Conservation (phyloP, 2,329 filamentous ascomycete genomes). For the Neonectria neomacrospora region DNA sequence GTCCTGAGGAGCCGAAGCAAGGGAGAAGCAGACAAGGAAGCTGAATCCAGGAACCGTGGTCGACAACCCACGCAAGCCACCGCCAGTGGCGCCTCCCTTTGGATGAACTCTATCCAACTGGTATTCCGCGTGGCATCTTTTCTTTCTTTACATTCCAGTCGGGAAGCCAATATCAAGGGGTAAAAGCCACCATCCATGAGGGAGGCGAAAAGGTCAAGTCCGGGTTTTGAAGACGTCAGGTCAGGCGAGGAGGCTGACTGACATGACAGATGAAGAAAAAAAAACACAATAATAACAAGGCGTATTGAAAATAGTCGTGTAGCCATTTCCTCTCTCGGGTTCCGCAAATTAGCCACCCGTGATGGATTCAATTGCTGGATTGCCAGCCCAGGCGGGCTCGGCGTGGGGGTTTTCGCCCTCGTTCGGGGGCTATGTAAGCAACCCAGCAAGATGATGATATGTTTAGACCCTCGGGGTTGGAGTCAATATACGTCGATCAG, state of each 20-base stretch:
- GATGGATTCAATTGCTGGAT: slow-evolving; percentile 16
- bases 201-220: neutral
- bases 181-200: neutral
- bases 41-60: slow-evolving; percentile 11
- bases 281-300: neutral
- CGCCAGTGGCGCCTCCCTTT: slow-evolving; percentile 2
- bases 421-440: neutral
- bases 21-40: neutral
- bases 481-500: neutral
- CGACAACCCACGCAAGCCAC: neutral
- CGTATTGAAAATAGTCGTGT: slow-evolving; percentile 5
- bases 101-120: slow-evolving; percentile 5
- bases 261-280: neutral
- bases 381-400: neutral
- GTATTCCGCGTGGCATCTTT: slow-evolving; percentile 6
- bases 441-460: neutral
- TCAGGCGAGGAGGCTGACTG: neutral
- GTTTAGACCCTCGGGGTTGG: neutral
- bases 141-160: slow-evolving; percentile 3
- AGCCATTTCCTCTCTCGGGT: neutral
- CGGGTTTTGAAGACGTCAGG: neutral
- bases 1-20: neutral
- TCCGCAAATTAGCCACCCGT: slow-evolving; percentile 13
- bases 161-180: slow-evolving; percentile 2
- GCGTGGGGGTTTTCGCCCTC: neutral